Conservation (phyloP, 192 early-diverging fungal genomes). For the Geranomyces variabilis region DNA sequence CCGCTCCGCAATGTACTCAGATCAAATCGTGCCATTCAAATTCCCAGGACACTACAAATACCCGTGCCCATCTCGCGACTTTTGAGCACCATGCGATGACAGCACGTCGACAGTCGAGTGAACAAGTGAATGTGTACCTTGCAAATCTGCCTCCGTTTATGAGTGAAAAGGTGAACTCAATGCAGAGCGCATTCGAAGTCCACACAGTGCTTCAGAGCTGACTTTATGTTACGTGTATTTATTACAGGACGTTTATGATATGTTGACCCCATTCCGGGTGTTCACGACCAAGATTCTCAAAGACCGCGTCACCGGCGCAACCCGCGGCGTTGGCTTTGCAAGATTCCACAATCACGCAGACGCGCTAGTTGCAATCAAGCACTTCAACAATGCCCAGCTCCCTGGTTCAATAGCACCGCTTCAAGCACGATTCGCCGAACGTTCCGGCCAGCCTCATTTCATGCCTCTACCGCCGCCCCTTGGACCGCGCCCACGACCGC, state of each 20-base stretch:
- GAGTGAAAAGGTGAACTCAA: constrained; percentile 67
- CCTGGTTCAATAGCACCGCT: not conserved
- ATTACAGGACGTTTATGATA: constrained; percentile 48
- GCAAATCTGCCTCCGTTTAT: constrained; percentile 79
- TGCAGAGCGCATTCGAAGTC: too few relatives aligned
- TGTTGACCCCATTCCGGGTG: constrained; percentile 69
- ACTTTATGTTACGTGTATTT: too few relatives aligned
- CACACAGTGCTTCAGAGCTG: too few relatives aligned
- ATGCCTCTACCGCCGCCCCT: too few relatives aligned
- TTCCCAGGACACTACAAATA: too few relatives aligned
- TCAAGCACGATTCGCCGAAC: not conserved
- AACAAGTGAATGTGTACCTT: constrained; percentile 67
- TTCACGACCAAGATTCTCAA: constrained; percentile 76
- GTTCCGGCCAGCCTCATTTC: too few relatives aligned
- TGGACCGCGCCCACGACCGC: too few relatives aligned
- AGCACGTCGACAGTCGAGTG: too few relatives aligned
- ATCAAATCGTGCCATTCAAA: too few relatives aligned
- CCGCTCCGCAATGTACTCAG: too few relatives aligned
- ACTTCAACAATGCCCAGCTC: not conserved
- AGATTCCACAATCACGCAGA: constrained; percentile 73
- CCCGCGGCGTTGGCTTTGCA: constrained; percentile 82
- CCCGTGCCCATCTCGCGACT: too few relatives aligned
- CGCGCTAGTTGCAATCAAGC: constrained; percentile 62
- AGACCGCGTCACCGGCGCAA: constrained; percentile 64
- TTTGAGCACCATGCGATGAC: too few relatives aligned